Base-by-base conservation (phyloP, 352 stramenopile species). In the Globisporangium nunn region DNA sequence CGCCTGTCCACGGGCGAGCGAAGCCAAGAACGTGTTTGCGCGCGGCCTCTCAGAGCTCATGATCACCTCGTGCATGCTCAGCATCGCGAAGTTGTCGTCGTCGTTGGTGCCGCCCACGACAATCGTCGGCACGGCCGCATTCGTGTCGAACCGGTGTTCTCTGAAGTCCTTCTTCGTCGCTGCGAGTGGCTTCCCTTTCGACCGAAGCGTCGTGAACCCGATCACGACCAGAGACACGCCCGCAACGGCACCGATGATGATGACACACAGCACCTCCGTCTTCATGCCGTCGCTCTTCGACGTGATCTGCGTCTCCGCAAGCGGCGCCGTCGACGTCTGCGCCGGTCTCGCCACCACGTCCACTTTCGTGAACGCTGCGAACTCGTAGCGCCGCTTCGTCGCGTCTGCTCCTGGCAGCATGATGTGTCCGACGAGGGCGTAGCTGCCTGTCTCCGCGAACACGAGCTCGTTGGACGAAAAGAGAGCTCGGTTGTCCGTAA, bases 31-130 rank as follows among this genome's bases (percentile, higher is more conserved):
- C 11, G 76, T 84, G 56, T 74, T 86, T 23, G 58, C 52, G 47
- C 66, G 48, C 11, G 48, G 46, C 11, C 52, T 54, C 44, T 68
- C 58, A 56, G 70, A 75, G 49, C 65, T 71, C 62, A 91, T 86
- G 6, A 78, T 74, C 23, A 62, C 58, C 64, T 91, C 81, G 50
- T 86, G 56, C 54, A 86, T 77, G 50, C 81, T 91, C 28, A 91
- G 77, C 81, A 91, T 91, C 18, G 76, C 81, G 61, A 91, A 91
- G 53, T 88, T 74, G 56, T 91, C 74, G 33, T 82, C 81, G 8
- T 83, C 66, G 11, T 61, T 70, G 17, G 64, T 68, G 47, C 68
- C 64, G 18, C 59, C 71, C 8, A 49, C 64, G 29, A 62, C 53
- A 14, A 57, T 65, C 31, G 58, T 66, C 12, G 45, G 61, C 6